phyloP scores from a whole-genome alignment of 345 rosid species.

The Rhodomyrtus tomentosa region DNA sequence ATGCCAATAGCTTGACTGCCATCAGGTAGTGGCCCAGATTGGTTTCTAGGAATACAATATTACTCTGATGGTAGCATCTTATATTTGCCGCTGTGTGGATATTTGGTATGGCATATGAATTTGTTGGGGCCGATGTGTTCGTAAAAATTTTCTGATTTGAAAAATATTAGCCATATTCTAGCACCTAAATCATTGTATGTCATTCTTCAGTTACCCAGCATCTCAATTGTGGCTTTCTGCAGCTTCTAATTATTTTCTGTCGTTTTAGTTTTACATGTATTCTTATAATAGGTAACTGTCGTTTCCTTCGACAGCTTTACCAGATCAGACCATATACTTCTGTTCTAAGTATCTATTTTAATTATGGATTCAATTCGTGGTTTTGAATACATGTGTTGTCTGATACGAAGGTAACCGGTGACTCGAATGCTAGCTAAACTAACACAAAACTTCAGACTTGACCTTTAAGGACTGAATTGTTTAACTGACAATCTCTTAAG shows the following conservation, averaged over 20 bases:
- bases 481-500: background rate
- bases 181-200: background rate
- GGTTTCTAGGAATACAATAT: background rate
- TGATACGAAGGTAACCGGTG: background rate
- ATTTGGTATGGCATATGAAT: background rate
- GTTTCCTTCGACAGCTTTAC: background rate
- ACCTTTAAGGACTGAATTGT: background rate
- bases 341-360: background rate
- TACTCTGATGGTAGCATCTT: background rate
- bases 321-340: background rate
- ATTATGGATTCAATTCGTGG: background rate
- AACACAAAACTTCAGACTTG: background rate
- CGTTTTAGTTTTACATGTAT: background rate
- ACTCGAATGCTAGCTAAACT: background rate
- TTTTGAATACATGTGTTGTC: background rate
- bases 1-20: constrained; percentile 38
- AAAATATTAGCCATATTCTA: background rate
- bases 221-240: background rate
- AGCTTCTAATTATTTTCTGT: background rate
- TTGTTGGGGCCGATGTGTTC: background rate
- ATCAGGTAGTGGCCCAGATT: constrained; percentile 42
- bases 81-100: background rate
- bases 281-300: background rate
- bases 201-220: background rate
- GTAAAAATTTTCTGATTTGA: background rate